A percentile compares a stretch with the other conserved stretches of the same genome.
Evolutionary conservation across 257 asterid species (phyloP).

Genomic region (Solanum sejunctum): DNA sequence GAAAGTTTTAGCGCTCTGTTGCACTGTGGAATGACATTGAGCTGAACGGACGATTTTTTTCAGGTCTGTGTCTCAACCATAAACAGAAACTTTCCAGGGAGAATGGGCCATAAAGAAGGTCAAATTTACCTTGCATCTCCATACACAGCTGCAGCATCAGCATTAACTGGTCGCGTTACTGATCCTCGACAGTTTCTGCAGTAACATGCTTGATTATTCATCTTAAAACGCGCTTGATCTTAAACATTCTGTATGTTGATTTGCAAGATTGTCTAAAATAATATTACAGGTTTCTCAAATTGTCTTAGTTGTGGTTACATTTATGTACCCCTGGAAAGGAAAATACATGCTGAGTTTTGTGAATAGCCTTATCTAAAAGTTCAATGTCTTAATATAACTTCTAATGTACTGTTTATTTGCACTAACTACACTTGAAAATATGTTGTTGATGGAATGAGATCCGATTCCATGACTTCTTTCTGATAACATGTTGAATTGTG

Average conservation of each 20-base stretch:
- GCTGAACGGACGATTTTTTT: not conserved
- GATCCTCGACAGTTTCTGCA: slow-evolving; percentile 85
- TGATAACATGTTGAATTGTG: not conserved
- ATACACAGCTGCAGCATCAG: slow-evolving; percentile 95
- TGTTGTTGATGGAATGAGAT: not conserved
- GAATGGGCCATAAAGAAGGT: slow-evolving; percentile 95
- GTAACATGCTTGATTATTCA: slow-evolving; percentile 14
- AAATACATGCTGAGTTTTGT: not conserved
- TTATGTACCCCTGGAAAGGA: not conserved
- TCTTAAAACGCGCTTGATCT: not conserved
- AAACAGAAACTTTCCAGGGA: slow-evolving; percentile 78
- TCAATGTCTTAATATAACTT: not conserved
- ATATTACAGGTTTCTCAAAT: not conserved
- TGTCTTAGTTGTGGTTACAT: not conserved
- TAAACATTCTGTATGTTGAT: not conserved
- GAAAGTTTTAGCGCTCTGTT: not conserved
- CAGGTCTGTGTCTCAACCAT: slow-evolving; percentile 85
- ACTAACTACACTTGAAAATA: not conserved
- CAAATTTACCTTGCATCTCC: slow-evolving; percentile 96
- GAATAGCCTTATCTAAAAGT: not conserved
- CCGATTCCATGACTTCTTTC: not conserved
- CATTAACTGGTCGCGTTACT: slow-evolving; percentile 75
- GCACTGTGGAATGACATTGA: not conserved
- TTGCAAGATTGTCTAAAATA: not conserved
- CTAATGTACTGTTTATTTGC: not conserved